A percentile compares a stretch with the other conserved stretches of the same genome.
Conservation (phyloP, 2,329 filamentous ascomycete genomes). For the Epicoccum nigrum region DNA sequence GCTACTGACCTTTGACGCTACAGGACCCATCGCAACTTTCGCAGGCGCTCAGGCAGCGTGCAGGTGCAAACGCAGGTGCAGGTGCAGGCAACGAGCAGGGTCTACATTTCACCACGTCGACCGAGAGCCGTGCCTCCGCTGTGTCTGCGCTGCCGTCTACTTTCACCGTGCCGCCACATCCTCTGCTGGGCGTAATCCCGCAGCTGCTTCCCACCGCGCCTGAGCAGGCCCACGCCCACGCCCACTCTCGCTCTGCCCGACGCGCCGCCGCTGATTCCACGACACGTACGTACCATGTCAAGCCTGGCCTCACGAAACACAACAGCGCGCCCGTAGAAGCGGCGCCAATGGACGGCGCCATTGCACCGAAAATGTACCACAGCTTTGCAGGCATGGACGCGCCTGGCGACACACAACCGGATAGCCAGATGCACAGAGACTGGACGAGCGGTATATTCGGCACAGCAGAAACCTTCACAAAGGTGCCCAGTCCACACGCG, state of each 20-base stretch:
- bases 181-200: constrained; percentile 16
- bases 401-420: constrained; percentile 55
- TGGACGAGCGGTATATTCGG: constrained; percentile 42
- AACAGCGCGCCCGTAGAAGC: constrained; percentile 41
- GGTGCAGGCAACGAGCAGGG: constrained; percentile 30
- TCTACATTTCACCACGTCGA: constrained; percentile 34
- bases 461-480: constrained; percentile 18
- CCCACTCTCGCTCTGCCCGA: constrained; percentile 27
- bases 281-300: constrained; percentile 33
- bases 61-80: no score
- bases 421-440: constrained; percentile 54
- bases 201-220: constrained; percentile 20
- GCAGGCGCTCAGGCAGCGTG: constrained; percentile 43
- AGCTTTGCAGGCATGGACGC: constrained; percentile 49
- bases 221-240: constrained; percentile 3
- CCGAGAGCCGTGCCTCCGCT: constrained; percentile 23
- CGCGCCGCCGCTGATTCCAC: constrained; percentile 30
- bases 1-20: constrained; percentile 29
- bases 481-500: constrained; percentile 12
- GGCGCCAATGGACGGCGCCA: constrained; percentile 24
- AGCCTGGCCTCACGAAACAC: constrained; percentile 34
- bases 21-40: constrained; percentile 48
- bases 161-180: constrained; percentile 11
- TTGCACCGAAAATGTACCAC: constrained; percentile 34
- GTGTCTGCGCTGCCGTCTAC: constrained; percentile 16